Evolutionary conservation across 2,329 filamentous ascomycete genomes (phyloP), one percentile per base, ranked within the genome.

Genomic region (Thielaviopsis ethacetica): DNA sequence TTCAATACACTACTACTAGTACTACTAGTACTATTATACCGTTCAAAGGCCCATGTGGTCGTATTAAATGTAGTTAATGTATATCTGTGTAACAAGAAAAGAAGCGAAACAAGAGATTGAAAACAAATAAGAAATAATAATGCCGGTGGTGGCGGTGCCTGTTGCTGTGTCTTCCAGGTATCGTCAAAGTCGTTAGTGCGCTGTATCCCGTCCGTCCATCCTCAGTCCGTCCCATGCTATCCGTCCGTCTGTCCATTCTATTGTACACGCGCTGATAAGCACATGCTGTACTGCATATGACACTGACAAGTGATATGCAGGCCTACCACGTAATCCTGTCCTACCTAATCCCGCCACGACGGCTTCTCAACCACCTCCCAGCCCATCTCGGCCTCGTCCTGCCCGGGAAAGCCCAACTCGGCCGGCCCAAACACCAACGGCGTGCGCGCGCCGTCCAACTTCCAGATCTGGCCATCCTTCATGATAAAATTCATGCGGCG

Each of bases 381-480:
- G 10, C 61, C 58, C 47, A 54, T 59, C n/a, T 62, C 62, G 12
- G 59, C 59, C 27, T 57, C n/a, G 19, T 41, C 34, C 17, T 54
- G 26, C 2, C 41, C 57, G n/a, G 49, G 38, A 22, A 53, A 53
- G 2, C 47, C 19, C 13, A 47, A 3, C 26, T 54, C 38, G 13
- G 54, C 53, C 26, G 58, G 55, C 44, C 57, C 10, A 57, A 34
- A n/a, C 51, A 62, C 17, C 53, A 63, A 49, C 12, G 62, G 38
- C 47, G 59, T 61, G 21, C 59, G 52, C 5, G 56, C 59, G 2
- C 70, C 68, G 5, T 67, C 65, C 44, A 63, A 58, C 64, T 78
- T 79, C 71, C 75, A 80, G 9, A 80, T 68, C 54, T 64, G 70
- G 0, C 71, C 77, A 63, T 81, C 77, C 65, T 81, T 81, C 77